A percentile compares a stretch with the other conserved stretches of the same genome.
phyloP scores from a whole-genome alignment of 768 basidiomycete species.

The Tylopilus felleus region DNA sequence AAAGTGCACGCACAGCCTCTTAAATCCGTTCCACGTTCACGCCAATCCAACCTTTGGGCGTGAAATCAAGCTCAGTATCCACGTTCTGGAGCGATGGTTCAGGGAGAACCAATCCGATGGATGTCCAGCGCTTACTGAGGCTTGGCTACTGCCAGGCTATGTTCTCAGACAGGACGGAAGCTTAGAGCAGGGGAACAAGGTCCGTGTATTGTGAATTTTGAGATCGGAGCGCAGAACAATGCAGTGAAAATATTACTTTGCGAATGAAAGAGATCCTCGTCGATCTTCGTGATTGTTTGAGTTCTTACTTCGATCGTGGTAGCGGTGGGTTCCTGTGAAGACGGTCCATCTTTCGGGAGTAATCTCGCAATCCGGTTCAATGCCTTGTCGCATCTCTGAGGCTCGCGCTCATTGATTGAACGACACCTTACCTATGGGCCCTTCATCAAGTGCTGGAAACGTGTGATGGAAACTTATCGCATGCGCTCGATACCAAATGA shows the following conservation, averaged over 20 bases:
- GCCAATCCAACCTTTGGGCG: slow-evolving; percentile 65
- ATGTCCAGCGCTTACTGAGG: slow-evolving; percentile 44
- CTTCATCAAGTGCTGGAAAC: neutral
- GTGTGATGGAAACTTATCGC: neutral
- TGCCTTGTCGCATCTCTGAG: neutral
- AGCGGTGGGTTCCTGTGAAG: neutral
- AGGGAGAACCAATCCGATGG: neutral
- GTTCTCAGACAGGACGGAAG: slow-evolving; percentile 51
- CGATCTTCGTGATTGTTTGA: neutral
- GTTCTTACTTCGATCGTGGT: no score
- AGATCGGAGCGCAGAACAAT: slow-evolving; percentile 58
- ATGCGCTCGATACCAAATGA: neutral
- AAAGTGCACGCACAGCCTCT: slow-evolving; percentile 64
- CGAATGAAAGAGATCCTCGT: neutral
- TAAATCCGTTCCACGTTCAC: slow-evolving; percentile 56
- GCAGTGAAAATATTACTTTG: neutral
- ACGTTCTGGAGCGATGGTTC: slow-evolving; percentile 42
- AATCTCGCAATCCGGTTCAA: neutral
- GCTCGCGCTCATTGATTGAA: neutral
- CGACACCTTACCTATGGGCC: neutral
- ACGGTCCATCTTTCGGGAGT: neutral
- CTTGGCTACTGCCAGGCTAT: slow-evolving; percentile 69
- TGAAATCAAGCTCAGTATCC: slow-evolving; percentile 58
- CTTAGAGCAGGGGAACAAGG: slow-evolving; percentile 57
- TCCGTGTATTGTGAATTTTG: slow-evolving; percentile 65